Percentiles rank a stretch among this genome's conserved stretches.
These are phyloP conservation scores for Tricholoma bakamatsutake DNA, from an alignment of 768 basidiomycete genomes.

Conservation along the genomic window DNA sequence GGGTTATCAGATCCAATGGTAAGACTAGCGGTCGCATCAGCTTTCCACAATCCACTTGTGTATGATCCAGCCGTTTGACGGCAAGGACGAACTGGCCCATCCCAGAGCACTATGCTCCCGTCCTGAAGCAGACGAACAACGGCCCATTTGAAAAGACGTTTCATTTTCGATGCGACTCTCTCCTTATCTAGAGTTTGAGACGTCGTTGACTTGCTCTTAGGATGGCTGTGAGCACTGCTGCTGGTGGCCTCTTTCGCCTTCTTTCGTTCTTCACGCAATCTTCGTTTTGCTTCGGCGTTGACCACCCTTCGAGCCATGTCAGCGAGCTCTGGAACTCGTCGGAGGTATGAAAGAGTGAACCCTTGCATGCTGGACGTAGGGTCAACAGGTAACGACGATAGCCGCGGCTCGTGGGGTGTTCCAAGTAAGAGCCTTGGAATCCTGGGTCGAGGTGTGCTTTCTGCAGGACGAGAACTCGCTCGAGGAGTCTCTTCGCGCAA, in stretches of 20 bases:
- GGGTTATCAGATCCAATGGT: constrained; percentile 22
- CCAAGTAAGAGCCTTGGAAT: constrained; percentile 8
- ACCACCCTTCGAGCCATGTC: constrained; percentile 62
- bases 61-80: constrained; percentile 16
- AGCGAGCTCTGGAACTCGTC: constrained; percentile 69
- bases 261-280: constrained; percentile 44
- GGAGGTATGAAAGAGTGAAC: constrained; percentile 69
- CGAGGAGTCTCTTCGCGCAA: constrained; percentile 20
- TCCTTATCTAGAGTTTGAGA: constrained; percentile 14
- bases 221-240: background rate
- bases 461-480: constrained; percentile 4
- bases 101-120: constrained; percentile 72
- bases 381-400: background rate
- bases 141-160: constrained; percentile 63
- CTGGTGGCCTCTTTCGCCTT: constrained; percentile 28
- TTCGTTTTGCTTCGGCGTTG: constrained; percentile 50
- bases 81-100: constrained; percentile 46
- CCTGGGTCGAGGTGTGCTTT: constrained; percentile 22
- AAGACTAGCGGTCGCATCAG: constrained; percentile 22
- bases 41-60: constrained; percentile 46
- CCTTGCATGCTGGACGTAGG: constrained; percentile 27
- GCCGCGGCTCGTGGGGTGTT: background rate
- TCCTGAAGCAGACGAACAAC: constrained; percentile 61
- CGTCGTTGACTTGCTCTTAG: background rate
- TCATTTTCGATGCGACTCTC: constrained; percentile 41